Evolutionary conservation across 2,329 filamentous ascomycete genomes (phyloP), one percentile per base, ranked within the genome.

Genomic region (Coniochaeta hoffmannii): DNA sequence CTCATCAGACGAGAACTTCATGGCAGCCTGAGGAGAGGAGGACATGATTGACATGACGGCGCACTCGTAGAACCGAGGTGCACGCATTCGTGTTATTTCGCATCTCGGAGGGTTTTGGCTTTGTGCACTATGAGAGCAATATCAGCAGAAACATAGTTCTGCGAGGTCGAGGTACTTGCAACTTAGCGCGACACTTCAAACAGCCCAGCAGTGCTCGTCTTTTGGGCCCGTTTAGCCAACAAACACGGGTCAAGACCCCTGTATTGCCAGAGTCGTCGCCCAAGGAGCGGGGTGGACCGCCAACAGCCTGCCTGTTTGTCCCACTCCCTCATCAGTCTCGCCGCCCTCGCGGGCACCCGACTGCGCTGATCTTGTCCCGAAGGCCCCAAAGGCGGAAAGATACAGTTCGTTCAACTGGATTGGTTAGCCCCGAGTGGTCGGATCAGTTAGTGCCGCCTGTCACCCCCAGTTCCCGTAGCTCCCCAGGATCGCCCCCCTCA

Each of bases 41-140:
- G 4, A 12, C 24, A 36, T 5, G 34, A 12, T 5, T n/a, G 15
- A 12, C 10, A 11, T 44, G 17, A 19, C 19, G 10, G 17, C 11
- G 17, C 2, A 46, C 41, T 28, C 24, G 41, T 46, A 46, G 10
- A 46, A 26, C 41, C 24, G 11, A 46, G 41, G 41, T 22, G 24
- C 30, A 32, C 24, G n/a, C 32, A 11, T 22, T 28, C 15, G 41
- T 46, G 41, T 46, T 46, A 46, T 46, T 22, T 46, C 24, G 41
- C n/a, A 46, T 46, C 41, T 46, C 41, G 41, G 41, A 46, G 41
- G 24, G 24, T 46, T 46, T 46, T 26, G 22, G 41, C 14, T 10
- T 28, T 46, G 41, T 46, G 41, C 41, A 46, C 41, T 46, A 46
- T 46, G 41, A 46, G 41, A 46, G 41, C n/a, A 46, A 46, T 46